A percentile compares a stretch with the other conserved stretches of the same genome.
Evolutionary conservation across 2,329 filamentous ascomycete genomes (phyloP).

Genomic region (Zasmidium angulare): DNA sequence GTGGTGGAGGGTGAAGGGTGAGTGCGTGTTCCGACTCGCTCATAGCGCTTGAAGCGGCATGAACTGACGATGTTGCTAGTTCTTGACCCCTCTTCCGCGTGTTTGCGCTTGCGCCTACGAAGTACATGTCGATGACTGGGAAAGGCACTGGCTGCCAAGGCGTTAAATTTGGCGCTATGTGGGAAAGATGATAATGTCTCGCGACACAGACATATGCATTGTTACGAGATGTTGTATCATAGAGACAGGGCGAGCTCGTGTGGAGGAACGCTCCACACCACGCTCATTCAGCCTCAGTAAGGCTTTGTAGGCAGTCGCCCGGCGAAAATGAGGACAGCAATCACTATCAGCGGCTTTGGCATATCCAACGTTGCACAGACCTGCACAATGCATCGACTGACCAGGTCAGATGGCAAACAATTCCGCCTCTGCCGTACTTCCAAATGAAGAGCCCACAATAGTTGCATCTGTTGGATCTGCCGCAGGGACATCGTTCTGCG

Average conservation of each 20-base stretch:
- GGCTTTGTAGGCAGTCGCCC: not conserved
- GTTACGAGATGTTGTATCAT: not conserved
- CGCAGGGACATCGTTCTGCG: not conserved
- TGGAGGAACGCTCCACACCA: not conserved
- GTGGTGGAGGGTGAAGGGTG: slow-evolving; percentile 41
- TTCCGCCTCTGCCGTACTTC: not conserved
- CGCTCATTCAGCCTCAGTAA: not conserved
- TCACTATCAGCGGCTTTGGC: not conserved
- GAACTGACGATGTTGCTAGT: not conserved
- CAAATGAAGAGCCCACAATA: not conserved
- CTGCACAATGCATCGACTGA: not conserved
- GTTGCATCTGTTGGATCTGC: not conserved
- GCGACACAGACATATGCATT: slow-evolving; percentile 2
- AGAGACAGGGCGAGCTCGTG: not conserved
- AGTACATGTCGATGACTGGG: not conserved
- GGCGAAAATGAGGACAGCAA: not conserved
- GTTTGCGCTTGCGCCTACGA: not conserved
- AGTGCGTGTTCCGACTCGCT: not conserved
- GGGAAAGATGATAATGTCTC: slow-evolving; percentile 7
- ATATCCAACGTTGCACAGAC: not conserved
- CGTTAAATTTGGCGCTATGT: not conserved
- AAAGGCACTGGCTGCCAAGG: not conserved
- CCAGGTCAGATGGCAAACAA: not conserved
- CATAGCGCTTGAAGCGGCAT: not conserved
- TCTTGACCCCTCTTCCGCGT: not conserved